Evolutionary conservation across 495 filamentous ascomycete genomes (phyloP).

Genomic region (Astrothelium subdiscretum): DNA sequence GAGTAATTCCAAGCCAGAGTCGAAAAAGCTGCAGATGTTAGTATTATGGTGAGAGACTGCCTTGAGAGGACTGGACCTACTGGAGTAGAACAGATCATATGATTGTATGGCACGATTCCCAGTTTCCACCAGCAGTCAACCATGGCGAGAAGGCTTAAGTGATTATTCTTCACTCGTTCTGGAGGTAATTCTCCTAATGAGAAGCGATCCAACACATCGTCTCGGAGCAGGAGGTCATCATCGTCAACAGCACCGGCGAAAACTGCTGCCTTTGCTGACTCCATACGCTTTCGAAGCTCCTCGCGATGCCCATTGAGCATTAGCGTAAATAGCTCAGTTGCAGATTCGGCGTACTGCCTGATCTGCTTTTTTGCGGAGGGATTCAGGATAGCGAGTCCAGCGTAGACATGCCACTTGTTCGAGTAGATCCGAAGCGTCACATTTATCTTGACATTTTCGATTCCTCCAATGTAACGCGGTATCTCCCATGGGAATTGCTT

Average conservation of each 20-base stretch:
- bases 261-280: constrained; percentile 65
- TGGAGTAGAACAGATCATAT: constrained; percentile 98
- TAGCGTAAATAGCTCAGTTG: constrained; percentile 90
- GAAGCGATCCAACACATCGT: constrained; percentile 80
- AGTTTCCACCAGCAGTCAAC: constrained; percentile 95
- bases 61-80: constrained; percentile 32
- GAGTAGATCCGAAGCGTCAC: constrained; percentile 92
- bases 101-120: constrained; percentile 90
- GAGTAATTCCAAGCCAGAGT: constrained; percentile 92
- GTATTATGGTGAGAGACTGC: not conserved
- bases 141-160: constrained; percentile 90
- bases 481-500: constrained; percentile 93
- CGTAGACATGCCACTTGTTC: constrained; percentile 99
- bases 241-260: constrained; percentile 45
- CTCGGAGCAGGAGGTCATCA: constrained; percentile 58
- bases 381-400: constrained; percentile 92
- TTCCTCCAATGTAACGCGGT: constrained; percentile 83
- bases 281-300: constrained; percentile 71
- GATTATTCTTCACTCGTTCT: constrained; percentile 70
- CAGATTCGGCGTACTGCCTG: constrained; percentile 78
- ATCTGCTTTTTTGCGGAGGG: constrained; percentile 86
- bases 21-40: constrained; percentile 59
- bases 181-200: constrained; percentile 58
- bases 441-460: constrained; percentile 99
- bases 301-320: constrained; percentile 76